Percentiles rank a stretch among this genome's conserved stretches.
phyloP scores from a whole-genome alignment of 495 filamentous ascomycete genomes.

The Cudoniella acicularis region DNA sequence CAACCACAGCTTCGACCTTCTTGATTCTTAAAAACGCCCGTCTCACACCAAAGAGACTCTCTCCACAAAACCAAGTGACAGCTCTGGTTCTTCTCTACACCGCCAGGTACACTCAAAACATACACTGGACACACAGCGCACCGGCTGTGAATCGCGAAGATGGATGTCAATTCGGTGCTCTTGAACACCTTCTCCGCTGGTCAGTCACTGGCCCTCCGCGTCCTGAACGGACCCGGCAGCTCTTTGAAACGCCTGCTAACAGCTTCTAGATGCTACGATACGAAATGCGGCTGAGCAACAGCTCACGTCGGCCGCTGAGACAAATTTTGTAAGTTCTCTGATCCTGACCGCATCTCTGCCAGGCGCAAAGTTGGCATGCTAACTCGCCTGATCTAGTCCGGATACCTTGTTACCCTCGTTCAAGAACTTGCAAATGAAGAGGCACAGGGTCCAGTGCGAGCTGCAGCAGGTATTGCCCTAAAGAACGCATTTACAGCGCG shows the following conservation, averaged over 20 bases:
- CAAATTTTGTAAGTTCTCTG: conserved; percentile 76
- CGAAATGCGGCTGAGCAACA: conserved; percentile 92
- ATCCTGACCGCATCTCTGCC: conserved; percentile 17
- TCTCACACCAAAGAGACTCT: conserved; percentile 16
- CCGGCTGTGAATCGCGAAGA: conserved; percentile 40
- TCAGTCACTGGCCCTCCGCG: conserved; percentile 29
- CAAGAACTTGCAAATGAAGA: conserved; percentile 90
- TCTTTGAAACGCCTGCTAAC: conserved; percentile 14
- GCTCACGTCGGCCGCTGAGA: conserved; percentile 84
- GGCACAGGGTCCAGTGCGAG: conserved; percentile 75
- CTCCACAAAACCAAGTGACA: neutral
- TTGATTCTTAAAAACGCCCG: conserved; percentile 11
- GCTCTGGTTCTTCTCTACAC: neutral
- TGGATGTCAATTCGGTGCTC: conserved; percentile 76
- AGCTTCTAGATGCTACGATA: conserved; percentile 70
- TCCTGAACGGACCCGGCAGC: neutral
- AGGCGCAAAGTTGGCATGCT: conserved; percentile 11
- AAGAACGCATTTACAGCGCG: conserved; percentile 96
- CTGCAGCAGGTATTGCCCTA: conserved; percentile 89
- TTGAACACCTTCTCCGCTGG: conserved; percentile 68
- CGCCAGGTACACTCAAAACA: neutral
- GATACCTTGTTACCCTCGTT: conserved; percentile 86
- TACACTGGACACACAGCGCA: conserved; percentile 14
- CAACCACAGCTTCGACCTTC: conserved; percentile 6
- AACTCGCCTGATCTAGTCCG: conserved; percentile 54